Evolutionary conservation across 768 basidiomycete genomes (phyloP).

Genomic region (Amanita polypyramis): DNA sequence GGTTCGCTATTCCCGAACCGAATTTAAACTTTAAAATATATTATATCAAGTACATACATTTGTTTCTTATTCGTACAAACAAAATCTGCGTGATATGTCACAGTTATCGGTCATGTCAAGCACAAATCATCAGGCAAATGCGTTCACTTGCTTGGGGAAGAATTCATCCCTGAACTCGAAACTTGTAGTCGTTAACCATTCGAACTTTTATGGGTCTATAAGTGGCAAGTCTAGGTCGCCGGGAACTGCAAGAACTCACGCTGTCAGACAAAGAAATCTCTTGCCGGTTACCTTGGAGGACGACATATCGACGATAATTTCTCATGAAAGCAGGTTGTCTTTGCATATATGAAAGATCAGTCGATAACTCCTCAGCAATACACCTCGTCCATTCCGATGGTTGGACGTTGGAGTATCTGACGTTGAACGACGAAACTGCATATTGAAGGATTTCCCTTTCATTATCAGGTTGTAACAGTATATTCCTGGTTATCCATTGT

Average conservation of each 20-base stretch:
- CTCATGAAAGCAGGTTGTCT: constrained; percentile 53
- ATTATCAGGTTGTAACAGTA: constrained; percentile 19
- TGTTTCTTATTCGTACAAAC: background rate
- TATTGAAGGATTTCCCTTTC: constrained; percentile 32
- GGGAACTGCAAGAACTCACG: background rate
- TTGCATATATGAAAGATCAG: constrained; percentile 45
- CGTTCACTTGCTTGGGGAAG: constrained; percentile 18
- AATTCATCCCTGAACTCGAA: constrained; percentile 58
- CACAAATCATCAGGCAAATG: background rate
- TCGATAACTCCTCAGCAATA: constrained; percentile 35
- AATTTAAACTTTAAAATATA: constrained; percentile 41
- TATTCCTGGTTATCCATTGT: constrained; percentile 31
- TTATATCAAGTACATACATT: constrained; percentile 1
- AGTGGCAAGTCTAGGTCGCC: background rate
- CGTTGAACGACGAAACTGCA: constrained; percentile 30
- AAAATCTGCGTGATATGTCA: background rate
- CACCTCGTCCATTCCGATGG: constrained; percentile 21
- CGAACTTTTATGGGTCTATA: constrained; percentile 31
- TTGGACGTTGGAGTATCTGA: constrained; percentile 24
- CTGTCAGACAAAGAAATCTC: background rate
- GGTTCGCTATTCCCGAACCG: constrained; percentile 43
- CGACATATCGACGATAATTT: constrained; percentile 54
- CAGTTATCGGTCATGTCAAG: background rate
- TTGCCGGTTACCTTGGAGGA: constrained; percentile 25
- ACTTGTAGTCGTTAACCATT: constrained; percentile 33